Percentiles rank a stretch among this genome's conserved stretches.
Conservation (phyloP, 257 asterid species). For the Rauvolfia tetraphylla region DNA sequence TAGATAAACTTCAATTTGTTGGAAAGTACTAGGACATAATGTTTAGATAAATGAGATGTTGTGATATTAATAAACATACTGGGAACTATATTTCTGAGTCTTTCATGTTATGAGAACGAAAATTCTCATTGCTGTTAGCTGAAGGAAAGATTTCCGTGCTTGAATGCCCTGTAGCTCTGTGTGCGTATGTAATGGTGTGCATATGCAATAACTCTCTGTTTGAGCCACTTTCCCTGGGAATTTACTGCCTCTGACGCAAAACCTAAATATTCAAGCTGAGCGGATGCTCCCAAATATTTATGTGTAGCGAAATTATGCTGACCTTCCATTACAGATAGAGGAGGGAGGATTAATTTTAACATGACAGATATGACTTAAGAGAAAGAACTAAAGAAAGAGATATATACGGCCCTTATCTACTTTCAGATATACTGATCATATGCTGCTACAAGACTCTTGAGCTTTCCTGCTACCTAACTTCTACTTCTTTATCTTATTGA, state of each 20-base stretch:
- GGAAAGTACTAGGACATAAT: background rate
- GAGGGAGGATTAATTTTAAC: background rate
- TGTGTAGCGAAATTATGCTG: background rate
- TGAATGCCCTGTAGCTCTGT: background rate
- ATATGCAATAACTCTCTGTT: background rate
- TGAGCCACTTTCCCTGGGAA: background rate
- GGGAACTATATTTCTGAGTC: background rate
- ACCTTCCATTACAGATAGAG: background rate
- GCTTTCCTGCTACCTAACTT: background rate
- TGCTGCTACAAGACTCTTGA: background rate
- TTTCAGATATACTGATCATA: background rate
- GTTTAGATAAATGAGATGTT: background rate
- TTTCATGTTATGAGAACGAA: background rate
- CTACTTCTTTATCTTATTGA: background rate
- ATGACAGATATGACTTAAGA: background rate
- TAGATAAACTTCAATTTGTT: background rate
- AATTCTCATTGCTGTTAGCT: too few relatives aligned
- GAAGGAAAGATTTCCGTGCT: background rate
- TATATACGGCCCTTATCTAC: background rate
- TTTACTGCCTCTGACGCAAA: background rate
- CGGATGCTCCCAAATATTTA: background rate
- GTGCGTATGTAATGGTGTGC: background rate
- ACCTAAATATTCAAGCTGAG: background rate
- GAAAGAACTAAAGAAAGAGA: background rate
- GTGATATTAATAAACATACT: background rate